Percentiles rank a stretch among this genome's conserved stretches.
phyloP scores from a whole-genome alignment of 306 rosid genomes.

The Vigna reflexopilosa region DNA sequence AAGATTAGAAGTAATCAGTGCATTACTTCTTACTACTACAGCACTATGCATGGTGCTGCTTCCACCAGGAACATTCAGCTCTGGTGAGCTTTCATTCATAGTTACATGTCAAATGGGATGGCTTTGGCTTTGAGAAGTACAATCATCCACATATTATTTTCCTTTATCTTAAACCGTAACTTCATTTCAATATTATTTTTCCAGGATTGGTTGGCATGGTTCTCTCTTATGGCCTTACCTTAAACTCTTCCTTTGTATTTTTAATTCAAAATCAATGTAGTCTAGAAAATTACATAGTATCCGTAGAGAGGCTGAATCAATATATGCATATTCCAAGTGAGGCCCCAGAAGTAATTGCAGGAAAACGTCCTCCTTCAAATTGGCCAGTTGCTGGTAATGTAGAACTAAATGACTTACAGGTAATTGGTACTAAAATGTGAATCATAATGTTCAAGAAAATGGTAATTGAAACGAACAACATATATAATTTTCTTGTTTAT shows the following conservation, averaged over 20 bases:
- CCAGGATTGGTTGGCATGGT: conserved; percentile 80
- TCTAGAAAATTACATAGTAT: conserved; percentile 62
- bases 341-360: conserved; percentile 66
- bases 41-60: conserved; percentile 68
- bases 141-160: neutral
- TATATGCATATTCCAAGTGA: conserved; percentile 71
- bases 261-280: conserved; percentile 70
- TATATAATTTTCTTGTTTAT: neutral
- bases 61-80: conserved; percentile 62
- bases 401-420: conserved; percentile 68
- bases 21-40: conserved; percentile 57
- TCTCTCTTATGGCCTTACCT: conserved; percentile 77
- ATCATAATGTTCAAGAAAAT: neutral
- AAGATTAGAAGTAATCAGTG: conserved; percentile 58
- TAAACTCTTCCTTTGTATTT: conserved; percentile 53
- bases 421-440: conserved; percentile 4
- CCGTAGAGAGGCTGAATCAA: conserved; percentile 74
- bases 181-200: conserved; percentile 3
- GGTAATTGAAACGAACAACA: neutral
- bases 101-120: neutral
- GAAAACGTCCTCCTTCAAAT: conserved; percentile 56
- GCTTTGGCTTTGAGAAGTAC: neutral
- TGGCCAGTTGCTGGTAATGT: conserved; percentile 79
- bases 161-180: neutral
- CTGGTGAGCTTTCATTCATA: conserved; percentile 48